Conservation (phyloP, 1,284 basidiomycete genomes). For the Farysia itapuensis region DNA sequence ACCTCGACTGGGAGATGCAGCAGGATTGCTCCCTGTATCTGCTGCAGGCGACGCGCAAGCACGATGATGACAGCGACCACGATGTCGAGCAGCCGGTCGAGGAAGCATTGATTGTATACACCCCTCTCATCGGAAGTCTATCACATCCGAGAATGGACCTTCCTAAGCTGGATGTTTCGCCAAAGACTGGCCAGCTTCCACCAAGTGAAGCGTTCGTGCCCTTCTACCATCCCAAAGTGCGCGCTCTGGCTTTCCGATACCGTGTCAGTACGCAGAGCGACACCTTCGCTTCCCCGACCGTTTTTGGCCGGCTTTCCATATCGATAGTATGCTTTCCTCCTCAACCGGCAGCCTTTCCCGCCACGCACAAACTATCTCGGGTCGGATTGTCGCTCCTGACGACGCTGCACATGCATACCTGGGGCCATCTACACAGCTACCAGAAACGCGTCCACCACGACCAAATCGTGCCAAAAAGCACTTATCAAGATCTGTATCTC, state of each 20-base stretch:
- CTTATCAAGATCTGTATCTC: conserved; percentile 87
- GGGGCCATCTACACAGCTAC: conserved; percentile 77
- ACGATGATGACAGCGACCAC: background rate
- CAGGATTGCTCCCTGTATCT: conserved; percentile 33
- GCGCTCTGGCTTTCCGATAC: conserved; percentile 48
- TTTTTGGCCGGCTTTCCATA: conserved; percentile 62
- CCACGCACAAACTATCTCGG: conserved; percentile 70
- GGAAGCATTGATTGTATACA: conserved; percentile 31
- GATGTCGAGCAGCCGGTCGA: conserved; percentile 1
- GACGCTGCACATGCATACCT: conserved; percentile 79
- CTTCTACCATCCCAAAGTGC: conserved; percentile 56
- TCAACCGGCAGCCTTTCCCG: conserved; percentile 2
- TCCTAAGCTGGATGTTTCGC: background rate
- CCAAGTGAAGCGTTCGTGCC: conserved; percentile 31
- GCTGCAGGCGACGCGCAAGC: background rate
- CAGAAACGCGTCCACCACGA: conserved; percentile 85
- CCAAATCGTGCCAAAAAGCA: conserved; percentile 72
- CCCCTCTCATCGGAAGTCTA: conserved; percentile 11
- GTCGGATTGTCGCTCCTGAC: conserved; percentile 80
- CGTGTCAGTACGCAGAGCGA: background rate
- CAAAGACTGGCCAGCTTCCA: background rate
- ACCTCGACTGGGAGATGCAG: conserved; percentile 31
- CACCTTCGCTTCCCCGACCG: background rate
- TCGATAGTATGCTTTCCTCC: conserved; percentile 63
- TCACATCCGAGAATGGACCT: conserved; percentile 12